A percentile compares a stretch with the other conserved stretches of the same genome.
These are phyloP conservation scores for Cladosporium phlei DNA, from an alignment of 2,329 filamentous ascomycete genomes.

Conservation along the genomic window DNA sequence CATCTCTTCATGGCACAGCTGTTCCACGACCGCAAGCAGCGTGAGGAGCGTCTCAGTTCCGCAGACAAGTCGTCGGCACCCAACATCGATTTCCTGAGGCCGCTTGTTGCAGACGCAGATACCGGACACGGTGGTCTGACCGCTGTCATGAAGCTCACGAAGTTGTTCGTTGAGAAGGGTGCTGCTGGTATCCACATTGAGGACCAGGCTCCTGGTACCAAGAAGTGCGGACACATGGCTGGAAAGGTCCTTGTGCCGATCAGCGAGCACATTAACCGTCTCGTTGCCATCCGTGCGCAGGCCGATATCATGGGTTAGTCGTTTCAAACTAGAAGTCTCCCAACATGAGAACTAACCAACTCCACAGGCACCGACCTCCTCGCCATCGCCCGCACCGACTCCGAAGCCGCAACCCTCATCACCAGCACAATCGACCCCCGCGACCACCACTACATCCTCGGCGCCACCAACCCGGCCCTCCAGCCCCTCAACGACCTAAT, in stretches of 20 bases:
- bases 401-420: constrained; percentile 95
- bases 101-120: constrained; percentile 94
- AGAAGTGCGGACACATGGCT: constrained; percentile 99
- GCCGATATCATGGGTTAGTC: constrained; percentile 89
- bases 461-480: constrained; percentile 77
- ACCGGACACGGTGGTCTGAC: constrained; percentile 95
- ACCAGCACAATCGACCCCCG: constrained; percentile 93
- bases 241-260: constrained; percentile 97
- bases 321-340: neutral
- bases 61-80: constrained; percentile 68
- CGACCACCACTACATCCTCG: constrained; percentile 90
- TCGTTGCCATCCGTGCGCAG: constrained; percentile 94
- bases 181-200: constrained; percentile 98
- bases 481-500: constrained; percentile 87
- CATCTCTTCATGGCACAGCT: constrained; percentile 98
- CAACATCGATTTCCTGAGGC: constrained; percentile 89
- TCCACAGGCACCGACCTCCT: constrained; percentile 72
- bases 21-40: constrained; percentile 99
- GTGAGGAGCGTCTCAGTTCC: constrained; percentile 81
- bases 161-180: constrained; percentile 93
- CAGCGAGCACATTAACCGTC: constrained; percentile 94
- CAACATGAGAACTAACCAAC: neutral
- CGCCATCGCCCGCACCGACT: constrained; percentile 89
- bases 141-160: constrained; percentile 99
- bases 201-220: constrained; percentile 95